Evolutionary conservation across 2,329 filamentous ascomycete species (phyloP), one percentile per base, ranked within the genome.

Genomic region (Chrysosporium keratinophilum): DNA sequence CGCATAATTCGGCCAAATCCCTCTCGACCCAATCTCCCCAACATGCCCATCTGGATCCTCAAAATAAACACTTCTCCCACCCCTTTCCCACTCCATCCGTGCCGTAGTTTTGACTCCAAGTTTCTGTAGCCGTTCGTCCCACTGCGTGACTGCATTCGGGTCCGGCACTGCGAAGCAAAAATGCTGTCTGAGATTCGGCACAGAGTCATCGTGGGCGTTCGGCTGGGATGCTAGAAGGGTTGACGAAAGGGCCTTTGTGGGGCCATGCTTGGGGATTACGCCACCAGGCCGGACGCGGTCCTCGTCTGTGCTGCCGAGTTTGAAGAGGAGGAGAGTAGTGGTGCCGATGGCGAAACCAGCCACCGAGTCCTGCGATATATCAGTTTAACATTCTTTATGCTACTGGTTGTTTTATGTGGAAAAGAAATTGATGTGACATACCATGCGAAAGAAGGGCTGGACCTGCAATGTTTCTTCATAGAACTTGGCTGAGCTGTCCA

Each of bases 41-140:
- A 66, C 58, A 59, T 66, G 63, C 6, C 63, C 64, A 54, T 66
- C 64, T 23, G 57, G 51, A 59, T 66, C 64, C 40, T 60, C 59
- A 52, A 66, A 66, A 58, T 66, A 66, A 31, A 66, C 61, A 52
- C 64, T 66, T 47, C 58, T 59, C 12, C 64, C 64, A 14, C 64
- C 64, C 2, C 58, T 50, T 10, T 61, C 56, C 64, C 64, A 66
- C 4, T 65, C 54, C 55, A 65, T 63, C 17, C 55, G 58, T 1
- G 57, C 62, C 6, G 51, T 55, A 10, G 65, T 56, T 28, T 61
- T 55, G 1, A 64, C 63, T 11, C 61, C 56, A 17, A 55, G 56
- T n/a, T 59, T 56, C 41, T 58, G 48, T 31, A 66, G 56, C 57
- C 62, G 60, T 19, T 56, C 53, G 23, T 65, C 60, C 63, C 63